A percentile compares a stretch with the other conserved stretches of the same genome.
Conservation (phyloP, 1,284 basidiomycete genomes). For the Malassezia psittaci region DNA sequence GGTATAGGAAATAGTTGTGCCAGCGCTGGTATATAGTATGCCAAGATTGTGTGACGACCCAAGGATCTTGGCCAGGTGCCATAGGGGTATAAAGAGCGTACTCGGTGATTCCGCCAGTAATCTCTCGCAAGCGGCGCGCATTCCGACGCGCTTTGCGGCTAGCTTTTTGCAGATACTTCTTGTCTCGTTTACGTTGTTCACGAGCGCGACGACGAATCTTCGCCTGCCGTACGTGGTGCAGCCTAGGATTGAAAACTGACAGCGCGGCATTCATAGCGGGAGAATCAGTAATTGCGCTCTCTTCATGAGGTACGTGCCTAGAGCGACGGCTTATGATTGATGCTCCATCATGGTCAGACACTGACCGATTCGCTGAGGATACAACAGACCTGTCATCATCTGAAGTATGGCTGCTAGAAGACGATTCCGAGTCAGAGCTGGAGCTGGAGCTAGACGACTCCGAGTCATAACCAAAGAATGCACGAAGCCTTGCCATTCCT, state of each 20-base stretch:
- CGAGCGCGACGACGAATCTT: not conserved
- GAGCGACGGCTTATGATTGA: constrained; percentile 5
- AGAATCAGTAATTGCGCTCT: not conserved
- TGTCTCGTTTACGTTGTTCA: not conserved
- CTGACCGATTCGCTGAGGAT: not conserved
- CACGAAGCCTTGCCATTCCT: constrained; percentile 33
- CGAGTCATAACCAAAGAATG: constrained; percentile 37
- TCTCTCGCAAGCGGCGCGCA: constrained; percentile 31
- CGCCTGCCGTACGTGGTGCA: not conserved
- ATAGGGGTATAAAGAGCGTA: constrained; percentile 42
- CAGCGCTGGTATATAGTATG: constrained; percentile 27
- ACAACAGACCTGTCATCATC: constrained; percentile 13
- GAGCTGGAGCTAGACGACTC: constrained; percentile 20
- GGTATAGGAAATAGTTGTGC: constrained; percentile 32
- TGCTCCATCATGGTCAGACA: not conserved
- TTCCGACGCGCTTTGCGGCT: constrained; percentile 40
- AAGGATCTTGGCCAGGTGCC: constrained; percentile 20
- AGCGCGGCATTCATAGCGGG: not conserved
- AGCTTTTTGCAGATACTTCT: constrained; percentile 18
- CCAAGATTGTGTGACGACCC: constrained; percentile 22
- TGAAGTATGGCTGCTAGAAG: constrained; percentile 10
- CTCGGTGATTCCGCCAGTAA: constrained; percentile 42
- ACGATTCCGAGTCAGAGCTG: constrained; percentile 16
- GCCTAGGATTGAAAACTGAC: constrained; percentile 7
- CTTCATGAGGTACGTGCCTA: constrained; percentile 1